Base-by-base conservation (phyloP, 208 protist genomes). In the Wallacemonas rigidus region DNA sequence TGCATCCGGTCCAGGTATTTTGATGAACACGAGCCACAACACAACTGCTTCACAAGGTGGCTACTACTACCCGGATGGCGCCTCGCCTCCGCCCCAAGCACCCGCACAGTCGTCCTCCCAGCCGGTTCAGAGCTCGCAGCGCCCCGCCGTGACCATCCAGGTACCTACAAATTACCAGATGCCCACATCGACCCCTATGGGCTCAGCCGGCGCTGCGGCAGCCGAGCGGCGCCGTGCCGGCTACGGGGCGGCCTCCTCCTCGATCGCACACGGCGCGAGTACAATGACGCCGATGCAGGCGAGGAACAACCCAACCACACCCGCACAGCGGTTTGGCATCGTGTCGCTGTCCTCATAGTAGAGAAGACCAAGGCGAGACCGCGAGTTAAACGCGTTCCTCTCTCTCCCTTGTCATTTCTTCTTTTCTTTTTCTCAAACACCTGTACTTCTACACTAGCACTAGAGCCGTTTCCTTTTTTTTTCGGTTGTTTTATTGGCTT, bases 271-370 rank as follows among this genome's bases (percentile, higher is more conserved):
- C 26, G 57, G 53, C 36, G 2, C 60, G 36, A 56, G 47, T 51
- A 41, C 60, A 8, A 38, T 26, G n/a, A 65, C 47, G 41, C 60
- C 36, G 15, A 45, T 11, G n/a, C 45, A 50, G 45, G 15, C 11
- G 41, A 44, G 44, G 12, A 54, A 26, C 54, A 73, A 53, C 44
- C 41, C 54, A 0, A 14, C 9, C 11, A 67, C 64, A 6, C 51
- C 57, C 39, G 56, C 74, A 11, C 67, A 78, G 39, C 79, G 74
- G 14, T 88, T 88, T 39, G 79, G 83, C 38, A 85, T 88, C 48
- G 44, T 72, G 39, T 39, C 79, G 5, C 61, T 88, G 38, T 67
- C 44, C 2, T 9, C 70, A 5, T 69, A 50, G 45, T 12, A 12
- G 45, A 50, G 26, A 26, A 26, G 0, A 26, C 0, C 26, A 26